A percentile compares a stretch with the other conserved stretches of the same genome.
Evolutionary conservation across 345 rosid species (phyloP).

Genomic region (Ailanthus altissimus): DNA sequence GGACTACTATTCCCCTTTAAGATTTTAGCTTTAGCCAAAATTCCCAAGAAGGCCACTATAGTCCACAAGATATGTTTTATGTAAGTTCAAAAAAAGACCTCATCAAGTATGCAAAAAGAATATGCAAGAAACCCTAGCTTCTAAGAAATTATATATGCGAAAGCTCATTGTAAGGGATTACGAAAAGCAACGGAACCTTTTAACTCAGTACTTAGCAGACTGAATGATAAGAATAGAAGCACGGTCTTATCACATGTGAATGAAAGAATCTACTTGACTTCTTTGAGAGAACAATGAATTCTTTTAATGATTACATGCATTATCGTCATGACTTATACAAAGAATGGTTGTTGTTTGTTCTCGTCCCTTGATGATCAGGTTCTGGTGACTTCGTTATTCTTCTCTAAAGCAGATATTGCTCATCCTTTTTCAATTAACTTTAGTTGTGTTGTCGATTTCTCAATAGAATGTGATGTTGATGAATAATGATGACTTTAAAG

Average conservation of each 20-base stretch:
- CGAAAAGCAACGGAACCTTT: background rate
- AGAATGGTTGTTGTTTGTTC: no score
- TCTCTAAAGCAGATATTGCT: background rate
- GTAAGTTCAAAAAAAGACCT: no score
- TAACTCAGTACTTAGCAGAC: no score
- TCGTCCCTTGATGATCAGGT: no score
- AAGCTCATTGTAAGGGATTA: background rate
- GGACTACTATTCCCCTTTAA: no score
- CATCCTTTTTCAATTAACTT: background rate
- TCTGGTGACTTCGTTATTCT: background rate
- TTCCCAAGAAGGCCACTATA: no score
- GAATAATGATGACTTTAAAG: background rate
- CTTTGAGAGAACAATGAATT: no score
- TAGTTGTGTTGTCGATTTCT: background rate
- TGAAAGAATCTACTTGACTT: no score
- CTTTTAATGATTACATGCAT: background rate
- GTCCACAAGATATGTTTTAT: no score
- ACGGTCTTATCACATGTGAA: no score
- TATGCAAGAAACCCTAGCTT: background rate
- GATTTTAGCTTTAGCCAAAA: no score
- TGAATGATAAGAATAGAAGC: no score
- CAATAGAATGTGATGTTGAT: background rate
- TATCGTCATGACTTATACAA: background rate
- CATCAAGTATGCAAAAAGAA: conserved; percentile 1
- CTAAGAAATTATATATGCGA: background rate